Percentiles rank a stretch among this genome's conserved stretches.
Evolutionary conservation across 768 basidiomycete genomes (phyloP).

Genomic region (Serendipita sp.): DNA sequence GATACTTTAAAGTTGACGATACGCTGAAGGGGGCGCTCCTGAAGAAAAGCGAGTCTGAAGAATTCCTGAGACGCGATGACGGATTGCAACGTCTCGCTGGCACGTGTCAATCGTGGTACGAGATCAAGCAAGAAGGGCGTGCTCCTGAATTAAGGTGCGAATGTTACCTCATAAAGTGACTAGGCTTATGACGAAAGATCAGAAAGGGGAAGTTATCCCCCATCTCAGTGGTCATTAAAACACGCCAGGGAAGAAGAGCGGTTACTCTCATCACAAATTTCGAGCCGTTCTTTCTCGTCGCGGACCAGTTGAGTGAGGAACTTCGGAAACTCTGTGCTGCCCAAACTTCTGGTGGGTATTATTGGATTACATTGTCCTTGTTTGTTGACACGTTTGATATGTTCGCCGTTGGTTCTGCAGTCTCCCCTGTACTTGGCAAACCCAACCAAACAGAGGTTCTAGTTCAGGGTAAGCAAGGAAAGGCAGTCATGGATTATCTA

Average conservation of each 20-base stretch:
- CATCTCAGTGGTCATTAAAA: conserved; percentile 51
- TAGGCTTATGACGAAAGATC: too few species aligned
- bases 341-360: conserved; percentile 50
- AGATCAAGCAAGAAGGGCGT: conserved; percentile 37
- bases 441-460: conserved; percentile 47
- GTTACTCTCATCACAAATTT: conserved; percentile 65
- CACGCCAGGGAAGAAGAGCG: conserved; percentile 63
- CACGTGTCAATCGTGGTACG: conserved; percentile 68
- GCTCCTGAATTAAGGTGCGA: conserved; percentile 47
- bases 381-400: too few species aligned
- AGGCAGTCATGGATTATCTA: conserved; percentile 50
- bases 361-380: too few species aligned
- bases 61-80: conserved; percentile 35
- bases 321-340: conserved; percentile 63
- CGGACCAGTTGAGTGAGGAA: conserved; percentile 64
- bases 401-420: too few species aligned
- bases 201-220: conserved; percentile 69
- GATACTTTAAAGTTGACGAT: conserved; percentile 53
- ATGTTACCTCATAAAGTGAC: background rate
- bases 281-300: conserved; percentile 56
- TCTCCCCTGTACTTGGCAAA: conserved; percentile 46
- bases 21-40: conserved; percentile 12
- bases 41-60: conserved; percentile 13
- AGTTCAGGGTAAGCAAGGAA: conserved; percentile 73
- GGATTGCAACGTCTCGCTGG: conserved; percentile 35